Base-by-base conservation (phyloP, 805 yeast genomes). In the Clavispora asparagi region DNA sequence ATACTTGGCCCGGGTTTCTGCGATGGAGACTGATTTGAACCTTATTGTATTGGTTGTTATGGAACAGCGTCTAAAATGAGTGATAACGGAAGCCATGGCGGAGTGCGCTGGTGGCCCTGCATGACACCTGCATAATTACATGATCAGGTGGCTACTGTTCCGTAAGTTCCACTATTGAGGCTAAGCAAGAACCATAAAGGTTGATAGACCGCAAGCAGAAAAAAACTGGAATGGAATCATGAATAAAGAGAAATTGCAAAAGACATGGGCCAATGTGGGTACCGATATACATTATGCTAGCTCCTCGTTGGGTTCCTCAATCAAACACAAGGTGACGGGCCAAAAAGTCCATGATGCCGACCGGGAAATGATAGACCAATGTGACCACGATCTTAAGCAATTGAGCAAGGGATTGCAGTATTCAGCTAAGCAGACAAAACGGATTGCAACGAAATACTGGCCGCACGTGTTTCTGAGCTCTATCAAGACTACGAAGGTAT, bases 381-480 rank as follows among this genome's bases (percentile, higher is more conserved):
- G 77, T 67, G 70, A 69, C 45, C 68, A 71, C 47, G 79, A 76
- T 50, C 52, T 76, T 9, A 62, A 67, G 42, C 55, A 62, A 6
- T 63, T 77, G 1, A 58, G 71, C 28, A 69, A 71, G 17, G 82
- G 79, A 1, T 56, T 78, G 33, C 67, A 68, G 40, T 77, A 63
- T 47, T 49, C 77, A 16, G 49, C 47, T 8, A 36, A 49, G 19
- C 72, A 67, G 43, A 55, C 66, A 30, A 52, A 56, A 31, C 48
- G 59, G 40, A 39, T 60, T 38, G 53, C 60, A n/a, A n/a, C 39
- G 47, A 54, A 41, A 37, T 47, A 64, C 48, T 61, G 68, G 62
- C 66, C 68, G 19, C 42, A 46, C 9, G 32, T 68, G 10, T 62
- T 77, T 54, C 64, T 70, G 23, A 53, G 60, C 6, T 63, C 70